These are phyloP conservation scores for Pythium dissotocum DNA, from an alignment of 352 stramenopile genomes.

Conservation along the genomic window DNA sequence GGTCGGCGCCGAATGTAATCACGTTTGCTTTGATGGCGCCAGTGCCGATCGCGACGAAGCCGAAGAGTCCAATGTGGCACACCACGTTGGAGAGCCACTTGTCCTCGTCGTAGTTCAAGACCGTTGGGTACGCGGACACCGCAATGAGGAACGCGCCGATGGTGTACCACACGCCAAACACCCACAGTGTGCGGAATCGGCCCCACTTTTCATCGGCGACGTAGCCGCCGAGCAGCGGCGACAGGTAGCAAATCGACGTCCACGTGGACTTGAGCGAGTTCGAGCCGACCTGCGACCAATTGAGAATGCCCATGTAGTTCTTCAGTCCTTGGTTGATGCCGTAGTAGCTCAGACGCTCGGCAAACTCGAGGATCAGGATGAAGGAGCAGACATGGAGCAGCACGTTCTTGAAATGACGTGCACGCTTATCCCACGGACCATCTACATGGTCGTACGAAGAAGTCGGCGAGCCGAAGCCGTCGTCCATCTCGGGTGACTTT, in stretches of 20 bases:
- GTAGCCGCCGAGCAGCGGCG: slow-evolving; percentile 80
- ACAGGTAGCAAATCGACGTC: slow-evolving; percentile 88
- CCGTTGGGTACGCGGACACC: slow-evolving; percentile 57
- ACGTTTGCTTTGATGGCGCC: slow-evolving; percentile 88
- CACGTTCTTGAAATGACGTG: slow-evolving; percentile 79
- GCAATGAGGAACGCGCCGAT: slow-evolving; percentile 68
- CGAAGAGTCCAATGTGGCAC: slow-evolving; percentile 76
- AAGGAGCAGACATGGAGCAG: slow-evolving; percentile 84
- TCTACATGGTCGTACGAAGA: slow-evolving; percentile 73
- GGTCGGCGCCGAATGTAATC: slow-evolving; percentile 84
- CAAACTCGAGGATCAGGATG: slow-evolving; percentile 87
- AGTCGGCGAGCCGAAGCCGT: slow-evolving; percentile 31
- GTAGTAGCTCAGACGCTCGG: slow-evolving; percentile 83
- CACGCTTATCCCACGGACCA: slow-evolving; percentile 75
- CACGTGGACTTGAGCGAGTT: slow-evolving; percentile 89
- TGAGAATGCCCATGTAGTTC: slow-evolving; percentile 81
- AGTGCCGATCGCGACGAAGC: slow-evolving; percentile 72
- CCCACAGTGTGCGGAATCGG: slow-evolving; percentile 79
- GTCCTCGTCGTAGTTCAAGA: slow-evolving; percentile 46
- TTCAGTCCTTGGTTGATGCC: slow-evolving; percentile 85
- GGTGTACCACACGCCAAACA: slow-evolving; percentile 84
- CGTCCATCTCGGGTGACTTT: slow-evolving; percentile 57
- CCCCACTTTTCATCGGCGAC: slow-evolving; percentile 87
- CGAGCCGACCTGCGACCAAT: slow-evolving; percentile 76
- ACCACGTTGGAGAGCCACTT: slow-evolving; percentile 51